Evolutionary conservation across 2,329 filamentous ascomycete genomes (phyloP).

Genomic region (Nemania sp.): DNA sequence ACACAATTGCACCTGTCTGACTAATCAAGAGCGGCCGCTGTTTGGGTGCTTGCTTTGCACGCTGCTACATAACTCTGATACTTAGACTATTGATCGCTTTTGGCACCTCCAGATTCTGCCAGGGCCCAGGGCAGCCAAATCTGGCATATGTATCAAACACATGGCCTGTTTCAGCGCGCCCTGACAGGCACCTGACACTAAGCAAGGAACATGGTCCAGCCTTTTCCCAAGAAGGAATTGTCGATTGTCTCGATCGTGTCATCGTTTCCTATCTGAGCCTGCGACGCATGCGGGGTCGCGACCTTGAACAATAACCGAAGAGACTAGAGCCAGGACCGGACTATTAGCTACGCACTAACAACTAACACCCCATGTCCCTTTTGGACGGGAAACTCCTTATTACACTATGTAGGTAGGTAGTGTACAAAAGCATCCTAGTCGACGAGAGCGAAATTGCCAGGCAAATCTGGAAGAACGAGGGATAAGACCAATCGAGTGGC

Average conservation of each 20-base stretch:
- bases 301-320: neutral
- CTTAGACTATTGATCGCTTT: neutral
- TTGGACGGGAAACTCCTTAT: constrained; percentile 1
- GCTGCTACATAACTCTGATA: neutral
- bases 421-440: neutral
- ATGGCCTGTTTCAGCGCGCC: constrained; percentile 10
- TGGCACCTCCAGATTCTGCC: neutral
- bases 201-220: neutral
- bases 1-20: neutral
- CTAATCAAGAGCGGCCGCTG: constrained; percentile 6
- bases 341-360: constrained; percentile 6
- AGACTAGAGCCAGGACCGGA: constrained; percentile 1
- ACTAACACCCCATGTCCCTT: neutral
- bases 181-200: neutral
- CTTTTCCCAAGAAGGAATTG: constrained; percentile 1
- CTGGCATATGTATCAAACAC: neutral
- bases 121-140: neutral
- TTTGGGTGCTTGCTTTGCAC: neutral
- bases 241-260: neutral
- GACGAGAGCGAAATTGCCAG: neutral
- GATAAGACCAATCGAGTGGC: neutral
- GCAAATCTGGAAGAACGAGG: neutral
- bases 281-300: constrained; percentile 17
- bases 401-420: too few species aligned
- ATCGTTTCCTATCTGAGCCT: constrained; percentile 10